Evolutionary conservation across 257 asterid species (phyloP).

Genomic region (Solanum peruvianum): DNA sequence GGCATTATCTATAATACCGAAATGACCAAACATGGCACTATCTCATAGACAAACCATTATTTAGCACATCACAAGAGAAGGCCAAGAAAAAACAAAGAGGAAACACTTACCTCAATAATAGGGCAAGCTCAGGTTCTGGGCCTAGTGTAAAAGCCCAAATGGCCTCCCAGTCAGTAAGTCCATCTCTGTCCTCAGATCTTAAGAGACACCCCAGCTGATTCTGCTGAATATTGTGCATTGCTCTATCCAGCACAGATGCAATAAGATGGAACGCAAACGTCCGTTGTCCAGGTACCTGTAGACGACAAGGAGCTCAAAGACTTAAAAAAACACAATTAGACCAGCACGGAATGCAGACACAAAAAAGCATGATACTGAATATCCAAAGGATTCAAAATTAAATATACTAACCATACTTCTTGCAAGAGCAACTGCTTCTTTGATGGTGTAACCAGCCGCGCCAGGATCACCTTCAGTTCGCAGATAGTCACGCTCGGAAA

Average conservation of each 20-base stretch:
- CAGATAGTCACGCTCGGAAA: slow-evolving; percentile 66
- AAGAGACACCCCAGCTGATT: slow-evolving; percentile 29
- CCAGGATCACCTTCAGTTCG: slow-evolving; percentile 98
- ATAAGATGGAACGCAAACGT: slow-evolving; percentile 70
- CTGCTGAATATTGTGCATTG: slow-evolving; percentile 30
- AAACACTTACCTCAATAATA: slow-evolving; percentile 51
- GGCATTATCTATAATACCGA: background rate
- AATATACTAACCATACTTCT: slow-evolving; percentile 75
- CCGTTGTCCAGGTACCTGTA: slow-evolving; percentile 89
- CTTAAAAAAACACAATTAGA: background rate
- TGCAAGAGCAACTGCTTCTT: slow-evolving; percentile 75
- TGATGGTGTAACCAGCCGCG: slow-evolving; percentile 86
- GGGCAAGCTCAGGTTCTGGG: slow-evolving; percentile 96
- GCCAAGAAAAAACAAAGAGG: background rate
- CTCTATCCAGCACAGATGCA: slow-evolving; percentile 60
- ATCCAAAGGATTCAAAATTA: background rate
- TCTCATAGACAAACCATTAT: background rate
- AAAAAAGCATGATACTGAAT: background rate
- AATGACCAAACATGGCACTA: background rate
- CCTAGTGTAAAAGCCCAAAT: slow-evolving; percentile 97
- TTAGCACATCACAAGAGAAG: background rate
- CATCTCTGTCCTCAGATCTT: slow-evolving; percentile 13
- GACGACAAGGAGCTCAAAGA: slow-evolving; percentile 10
- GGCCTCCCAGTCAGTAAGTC: slow-evolving; percentile 77
- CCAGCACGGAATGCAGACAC: slow-evolving; percentile 2